Percentiles rank a stretch among this genome's conserved stretches.
phyloP scores from a whole-genome alignment of 306 rosid species.

The Acacia crassicarpa region DNA sequence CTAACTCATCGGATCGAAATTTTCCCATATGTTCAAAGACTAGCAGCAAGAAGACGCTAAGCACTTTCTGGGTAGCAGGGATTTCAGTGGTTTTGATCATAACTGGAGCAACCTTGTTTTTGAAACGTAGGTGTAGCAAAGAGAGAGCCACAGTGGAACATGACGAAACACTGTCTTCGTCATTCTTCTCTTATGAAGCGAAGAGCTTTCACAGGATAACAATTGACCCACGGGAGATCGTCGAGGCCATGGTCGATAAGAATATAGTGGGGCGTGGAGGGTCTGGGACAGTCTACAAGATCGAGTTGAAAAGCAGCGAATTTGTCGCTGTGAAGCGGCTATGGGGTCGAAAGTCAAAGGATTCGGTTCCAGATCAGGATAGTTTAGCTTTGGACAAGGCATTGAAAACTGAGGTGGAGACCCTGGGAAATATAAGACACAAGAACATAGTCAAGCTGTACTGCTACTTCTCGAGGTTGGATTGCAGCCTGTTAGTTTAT shows the following conservation, averaged over 20 bases:
- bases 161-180: conserved; percentile 67
- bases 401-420: conserved; percentile 88
- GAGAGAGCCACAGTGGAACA: conserved; percentile 57
- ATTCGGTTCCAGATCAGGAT: conserved; percentile 54
- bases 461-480: conserved; percentile 75
- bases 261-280: conserved; percentile 92
- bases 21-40: conserved; percentile 58
- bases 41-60: conserved; percentile 46
- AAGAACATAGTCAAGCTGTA: conserved; percentile 87
- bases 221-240: conserved; percentile 72
- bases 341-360: conserved; percentile 59
- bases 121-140: conserved; percentile 60
- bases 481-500: conserved; percentile 77
- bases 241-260: conserved; percentile 76
- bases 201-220: conserved; percentile 83
- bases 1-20: conserved; percentile 51
- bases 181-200: conserved; percentile 69
- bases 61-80: conserved; percentile 77
- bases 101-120: conserved; percentile 58
- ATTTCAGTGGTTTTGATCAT: conserved; percentile 62
- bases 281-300: conserved; percentile 89
- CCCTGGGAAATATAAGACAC: conserved; percentile 87
- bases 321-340: conserved; percentile 79
- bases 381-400: conserved; percentile 52
- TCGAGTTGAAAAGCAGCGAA: conserved; percentile 70